Evolutionary conservation across 176 grass and related monocot genomes (phyloP).

Genomic region (Otatea glauca): DNA sequence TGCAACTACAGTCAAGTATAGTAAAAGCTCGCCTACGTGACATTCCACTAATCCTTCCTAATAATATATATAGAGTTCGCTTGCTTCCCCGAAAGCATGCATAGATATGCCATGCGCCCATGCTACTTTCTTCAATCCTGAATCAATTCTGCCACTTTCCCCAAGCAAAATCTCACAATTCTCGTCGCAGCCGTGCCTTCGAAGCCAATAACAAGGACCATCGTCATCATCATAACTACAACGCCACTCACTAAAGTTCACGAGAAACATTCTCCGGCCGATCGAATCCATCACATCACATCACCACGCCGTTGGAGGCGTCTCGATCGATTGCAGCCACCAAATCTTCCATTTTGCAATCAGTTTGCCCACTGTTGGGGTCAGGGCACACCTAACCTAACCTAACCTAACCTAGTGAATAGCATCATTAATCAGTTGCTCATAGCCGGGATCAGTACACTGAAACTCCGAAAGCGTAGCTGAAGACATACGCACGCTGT

Average conservation of each 20-base stretch:
- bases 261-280: conserved; percentile 21
- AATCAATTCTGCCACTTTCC: conserved; percentile 10
- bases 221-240: conserved; percentile 28
- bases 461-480: not conserved
- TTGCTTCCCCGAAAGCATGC: not conserved
- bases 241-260: not conserved
- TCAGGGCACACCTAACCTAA: conserved; percentile 34
- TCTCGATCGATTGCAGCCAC: conserved; percentile 21
- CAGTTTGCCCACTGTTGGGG: not conserved
- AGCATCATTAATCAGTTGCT: not conserved
- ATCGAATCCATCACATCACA: conserved; percentile 40
- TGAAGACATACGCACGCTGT: not conserved
- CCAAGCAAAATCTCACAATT: conserved; percentile 21
- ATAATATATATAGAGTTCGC: not conserved
- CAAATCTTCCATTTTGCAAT: conserved; percentile 49
- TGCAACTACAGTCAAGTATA: not conserved
- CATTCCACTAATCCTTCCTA: not conserved
- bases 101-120: not conserved
- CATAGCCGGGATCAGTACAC: not conserved
- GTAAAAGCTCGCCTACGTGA: not conserved
- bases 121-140: conserved; percentile 20
- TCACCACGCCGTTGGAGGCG: not conserved
- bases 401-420: conserved; percentile 14
- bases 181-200: conserved; percentile 53
- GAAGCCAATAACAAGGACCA: conserved; percentile 54